Conservation (phyloP, 2,329 filamentous ascomycete species). For the Epicoccum nigrum region DNA sequence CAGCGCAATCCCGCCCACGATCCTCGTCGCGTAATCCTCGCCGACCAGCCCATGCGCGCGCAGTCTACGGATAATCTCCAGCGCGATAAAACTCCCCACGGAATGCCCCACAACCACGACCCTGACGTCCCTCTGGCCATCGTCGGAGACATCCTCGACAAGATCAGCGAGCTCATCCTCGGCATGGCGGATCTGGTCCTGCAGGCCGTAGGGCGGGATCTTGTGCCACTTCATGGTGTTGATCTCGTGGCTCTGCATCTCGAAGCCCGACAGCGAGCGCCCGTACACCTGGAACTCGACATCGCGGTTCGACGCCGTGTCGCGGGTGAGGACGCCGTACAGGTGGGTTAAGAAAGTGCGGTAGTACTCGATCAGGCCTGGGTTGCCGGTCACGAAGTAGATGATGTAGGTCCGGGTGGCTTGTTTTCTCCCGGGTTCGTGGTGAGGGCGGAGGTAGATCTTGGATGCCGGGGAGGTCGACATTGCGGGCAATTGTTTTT, state of each 20-base stretch:
- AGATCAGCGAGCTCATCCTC: slow-evolving; percentile 52
- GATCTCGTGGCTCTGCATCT: slow-evolving; percentile 35
- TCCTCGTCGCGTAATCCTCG: slow-evolving; percentile 29
- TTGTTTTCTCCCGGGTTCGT: slow-evolving; percentile 27
- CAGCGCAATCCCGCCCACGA: slow-evolving; percentile 48
- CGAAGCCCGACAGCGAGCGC: slow-evolving; percentile 52
- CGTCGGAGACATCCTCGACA: slow-evolving; percentile 36
- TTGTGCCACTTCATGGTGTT: slow-evolving; percentile 30
- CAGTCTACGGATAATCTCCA: slow-evolving; percentile 50
- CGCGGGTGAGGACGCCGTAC: slow-evolving; percentile 58
- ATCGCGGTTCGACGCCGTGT: slow-evolving; percentile 23
- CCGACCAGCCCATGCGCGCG: slow-evolving; percentile 32
- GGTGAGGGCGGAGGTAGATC: slow-evolving; percentile 33
- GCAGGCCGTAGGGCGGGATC: slow-evolving; percentile 50
- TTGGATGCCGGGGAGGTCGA: slow-evolving; percentile 24
- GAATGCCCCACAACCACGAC: slow-evolving; percentile 54
- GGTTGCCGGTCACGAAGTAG: slow-evolving; percentile 78
- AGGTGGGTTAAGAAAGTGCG: slow-evolving; percentile 67
- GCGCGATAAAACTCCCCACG: slow-evolving; percentile 54
- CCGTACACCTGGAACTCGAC: slow-evolving; percentile 49
- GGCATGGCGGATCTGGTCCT: slow-evolving; percentile 58
- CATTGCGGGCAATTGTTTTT: slow-evolving; percentile 4
- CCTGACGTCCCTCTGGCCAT: slow-evolving; percentile 36
- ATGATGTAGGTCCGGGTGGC: slow-evolving; percentile 57
- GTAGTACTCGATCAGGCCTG: slow-evolving; percentile 78